These are phyloP conservation scores for Lentinula sp. DNA, from an alignment of 768 basidiomycete genomes.

Conservation along the genomic window DNA sequence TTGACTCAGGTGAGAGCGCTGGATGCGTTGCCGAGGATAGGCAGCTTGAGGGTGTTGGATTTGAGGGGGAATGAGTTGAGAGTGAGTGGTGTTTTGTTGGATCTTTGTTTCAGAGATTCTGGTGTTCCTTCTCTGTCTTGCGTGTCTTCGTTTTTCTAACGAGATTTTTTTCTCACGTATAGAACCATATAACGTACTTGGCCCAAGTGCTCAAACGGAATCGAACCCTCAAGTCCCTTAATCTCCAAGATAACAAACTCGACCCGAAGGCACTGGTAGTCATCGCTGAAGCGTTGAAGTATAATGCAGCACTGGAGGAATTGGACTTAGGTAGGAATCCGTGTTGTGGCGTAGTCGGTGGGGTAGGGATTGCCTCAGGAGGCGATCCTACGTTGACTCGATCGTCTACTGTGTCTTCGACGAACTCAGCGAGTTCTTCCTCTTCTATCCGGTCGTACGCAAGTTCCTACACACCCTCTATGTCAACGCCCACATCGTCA, in stretches of 20 bases:
- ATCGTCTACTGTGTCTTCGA: neutral
- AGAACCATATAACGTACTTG: conserved; percentile 80
- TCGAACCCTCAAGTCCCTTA: conserved; percentile 88
- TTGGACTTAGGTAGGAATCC: conserved; percentile 92
- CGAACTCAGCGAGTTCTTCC: neutral
- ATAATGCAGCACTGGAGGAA: conserved; percentile 89
- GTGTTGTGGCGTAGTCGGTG: conserved; percentile 70
- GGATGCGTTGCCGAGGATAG: conserved; percentile 80
- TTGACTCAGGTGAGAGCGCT: conserved; percentile 87
- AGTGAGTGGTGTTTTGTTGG: conserved; percentile 28
- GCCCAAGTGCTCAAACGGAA: conserved; percentile 96
- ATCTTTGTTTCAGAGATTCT: neutral
- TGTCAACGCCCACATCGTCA: neutral
- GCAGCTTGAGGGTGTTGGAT: conserved; percentile 84
- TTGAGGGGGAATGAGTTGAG: conserved; percentile 88
- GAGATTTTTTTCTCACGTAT: conserved; percentile 21
- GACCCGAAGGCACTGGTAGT: conserved; percentile 74
- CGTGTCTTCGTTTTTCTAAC: conserved; percentile 3
- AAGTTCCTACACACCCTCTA: neutral
- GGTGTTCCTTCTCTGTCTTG: neutral
- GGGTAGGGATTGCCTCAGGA: neutral
- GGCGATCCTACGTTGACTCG: too few relatives aligned
- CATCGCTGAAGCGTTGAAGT: conserved; percentile 65
- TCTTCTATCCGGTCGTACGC: neutral
- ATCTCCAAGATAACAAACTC: conserved; percentile 91